A percentile compares a stretch with the other conserved stretches of the same genome.
phyloP scores from a whole-genome alignment of 75 land plant genomes.

The Picea sitchensis region DNA sequence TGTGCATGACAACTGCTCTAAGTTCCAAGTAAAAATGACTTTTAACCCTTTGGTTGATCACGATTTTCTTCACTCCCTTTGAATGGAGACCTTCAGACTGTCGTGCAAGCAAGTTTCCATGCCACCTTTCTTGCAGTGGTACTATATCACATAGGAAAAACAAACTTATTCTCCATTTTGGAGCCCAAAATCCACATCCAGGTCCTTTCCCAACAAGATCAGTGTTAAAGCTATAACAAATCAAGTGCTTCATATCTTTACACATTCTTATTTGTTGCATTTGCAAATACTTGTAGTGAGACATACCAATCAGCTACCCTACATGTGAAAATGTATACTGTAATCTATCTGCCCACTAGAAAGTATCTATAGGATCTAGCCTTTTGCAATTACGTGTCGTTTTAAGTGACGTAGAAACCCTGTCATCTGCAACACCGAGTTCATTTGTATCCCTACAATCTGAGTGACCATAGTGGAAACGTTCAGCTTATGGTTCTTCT shows the following conservation, averaged over 20 bases:
- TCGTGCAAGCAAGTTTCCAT: constrained; percentile 91
- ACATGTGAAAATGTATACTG: constrained; percentile 99
- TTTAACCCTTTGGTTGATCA: constrained; percentile 98
- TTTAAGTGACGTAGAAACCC: too few species aligned
- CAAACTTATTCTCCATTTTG: constrained; percentile 99
- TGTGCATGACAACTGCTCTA: constrained; percentile 99
- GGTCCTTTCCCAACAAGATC: constrained; percentile 99
- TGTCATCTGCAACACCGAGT: too few species aligned
- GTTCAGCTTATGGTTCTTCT: too few species aligned
- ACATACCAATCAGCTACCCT: constrained; percentile 99
- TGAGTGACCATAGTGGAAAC: too few species aligned
- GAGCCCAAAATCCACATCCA: constrained; percentile 99
- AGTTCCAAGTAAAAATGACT: constrained; percentile 99
- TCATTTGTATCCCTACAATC: too few species aligned
- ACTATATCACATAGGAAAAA: constrained; percentile 98
- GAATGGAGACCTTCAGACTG: constrained; percentile 99
- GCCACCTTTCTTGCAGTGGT: constrained; percentile 93
- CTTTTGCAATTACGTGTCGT: too few species aligned
- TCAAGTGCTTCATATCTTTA: constrained; percentile 96
- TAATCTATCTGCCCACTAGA: constrained; percentile 96
- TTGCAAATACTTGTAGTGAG: constrained; percentile 90
- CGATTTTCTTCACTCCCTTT: constrained; percentile 97
- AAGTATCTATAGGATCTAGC: constrained; percentile 55
- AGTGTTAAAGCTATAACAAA: constrained; percentile 94
- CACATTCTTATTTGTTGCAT: constrained; percentile 99